Base-by-base conservation (phyloP, 139 green algal genomes). In the Closterium sp. region DNA sequence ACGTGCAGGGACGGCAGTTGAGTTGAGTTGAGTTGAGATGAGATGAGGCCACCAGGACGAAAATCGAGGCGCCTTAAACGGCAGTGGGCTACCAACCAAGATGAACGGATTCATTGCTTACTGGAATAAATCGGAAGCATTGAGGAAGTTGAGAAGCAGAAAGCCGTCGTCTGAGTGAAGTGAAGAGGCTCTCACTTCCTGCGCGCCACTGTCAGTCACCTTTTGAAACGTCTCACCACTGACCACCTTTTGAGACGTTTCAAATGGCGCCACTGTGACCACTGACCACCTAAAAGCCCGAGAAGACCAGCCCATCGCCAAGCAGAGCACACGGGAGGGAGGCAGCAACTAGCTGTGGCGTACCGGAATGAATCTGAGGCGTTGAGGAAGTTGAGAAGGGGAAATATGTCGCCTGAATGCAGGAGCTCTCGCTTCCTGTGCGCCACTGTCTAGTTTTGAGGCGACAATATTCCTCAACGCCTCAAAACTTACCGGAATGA, bases 141-240 rank as follows among this genome's bases (percentile, higher is more conserved):
- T 91, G 38, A 98, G 90, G 70, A 98, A 97, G 94, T 97, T 98
- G 86, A 95, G 90, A 22, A 98, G 92, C 88, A 98, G 94, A 86
- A 98, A 94, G 70, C 98, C 13, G 91, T 98, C 97, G 31, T 95
- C 92, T 6, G 95, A 94, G 89, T 97, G 91, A n/a, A n/a, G n/a
- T n/a, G 34, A 98, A 87, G 0, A 79, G n/a, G 13, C 95, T 89
- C 50, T 94, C 86, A 2, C 87, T 87, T 34, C 93, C 91, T 10
- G 91, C 90, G 9, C 13, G 38, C 31, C 24, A 93, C 34, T 4
- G 86, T 92, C n/a, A n/a, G n/a, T n/a, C n/a, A n/a, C n/a, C n/a
- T n/a, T n/a, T n/a, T n/a, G n/a, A n/a, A n/a, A n/a, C n/a, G n/a
- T n/a, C n/a, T n/a, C n/a, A n/a, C n/a, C n/a, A n/a, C n/a, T n/a